Percentiles rank a stretch among this genome's conserved stretches.
These are phyloP conservation scores for Yamadazyma aaseri DNA, from an alignment of 1,139 yeast species.

Conservation along the genomic window DNA sequence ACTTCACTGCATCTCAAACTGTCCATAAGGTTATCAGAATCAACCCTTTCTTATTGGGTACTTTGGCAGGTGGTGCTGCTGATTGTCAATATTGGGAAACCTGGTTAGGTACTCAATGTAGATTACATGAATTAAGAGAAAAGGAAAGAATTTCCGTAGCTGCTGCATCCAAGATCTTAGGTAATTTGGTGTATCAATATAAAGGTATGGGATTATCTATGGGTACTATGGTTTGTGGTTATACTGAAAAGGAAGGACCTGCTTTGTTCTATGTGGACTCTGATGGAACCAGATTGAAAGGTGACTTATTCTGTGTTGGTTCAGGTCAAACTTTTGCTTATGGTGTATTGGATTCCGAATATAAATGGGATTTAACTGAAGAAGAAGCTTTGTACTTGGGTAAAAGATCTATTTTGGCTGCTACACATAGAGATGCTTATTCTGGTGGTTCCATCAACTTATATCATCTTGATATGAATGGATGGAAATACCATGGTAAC, in stretches of 20 bases:
- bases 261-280: conserved; percentile 95
- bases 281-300: conserved; percentile 94
- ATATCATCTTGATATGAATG: conserved; percentile 88
- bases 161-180: conserved; percentile 91
- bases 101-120: conserved; percentile 96
- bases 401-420: conserved; percentile 93
- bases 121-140: conserved; percentile 90
- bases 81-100: conserved; percentile 99
- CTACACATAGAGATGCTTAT: conserved; percentile 97
- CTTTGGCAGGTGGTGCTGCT: conserved; percentile 99
- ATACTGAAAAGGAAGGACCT: conserved; percentile 93
- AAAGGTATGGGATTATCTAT: conserved; percentile 98
- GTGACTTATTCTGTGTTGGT: conserved; percentile 95
- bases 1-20: conserved; percentile 97
- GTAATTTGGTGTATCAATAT: conserved; percentile 88
- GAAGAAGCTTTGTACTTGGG: conserved; percentile 95
- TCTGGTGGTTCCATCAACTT: conserved; percentile 96
- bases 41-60: conserved; percentile 91
- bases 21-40: conserved; percentile 96
- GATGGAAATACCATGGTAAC: conserved; percentile 97
- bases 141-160: conserved; percentile 95
- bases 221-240: conserved; percentile 99
- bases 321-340: conserved; percentile 99
- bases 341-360: conserved; percentile 93
- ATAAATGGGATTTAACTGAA: conserved; percentile 83